Evolutionary conservation across 805 yeast species (phyloP), one percentile per base, ranked within the genome.

Genomic region (Diddensiella caesifluorescens): DNA sequence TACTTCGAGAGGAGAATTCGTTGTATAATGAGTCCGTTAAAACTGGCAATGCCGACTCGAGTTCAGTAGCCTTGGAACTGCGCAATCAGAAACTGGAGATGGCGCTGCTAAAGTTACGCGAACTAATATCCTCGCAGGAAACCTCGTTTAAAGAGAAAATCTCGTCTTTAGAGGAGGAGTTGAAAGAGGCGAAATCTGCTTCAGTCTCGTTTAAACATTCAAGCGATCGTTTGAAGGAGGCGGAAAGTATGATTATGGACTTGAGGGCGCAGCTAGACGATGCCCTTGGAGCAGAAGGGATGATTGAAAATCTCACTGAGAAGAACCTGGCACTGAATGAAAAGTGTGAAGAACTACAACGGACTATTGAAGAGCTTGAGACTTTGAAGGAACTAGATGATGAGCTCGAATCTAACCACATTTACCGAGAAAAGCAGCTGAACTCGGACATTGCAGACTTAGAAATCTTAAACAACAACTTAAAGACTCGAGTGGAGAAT

Each of bases 351-450:
- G 58, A 53, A n/a, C 58, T 77, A 16, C 56, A 65, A 23, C 48
- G 48, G 3, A 65, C 74, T 0, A 61, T 78, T 1, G 64, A 63
- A 1, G 83, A 79, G 18, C 59, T 78, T 25, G 75, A 70, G 34
- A 77, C 74, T 38, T 53, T 80, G 16, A 74, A 73, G 44, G 73
- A 69, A 35, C 53, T 79, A 6, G 75, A 74, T 44, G 72, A 67
- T 40, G 74, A 73, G 41, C 58, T 79, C 22, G 80, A 77, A 41
- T 68, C 66, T 7, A 61, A 57, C 31, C 77, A 71, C 41, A 22
- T 52, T 1, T 66, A 60, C 18, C 57, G 72, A 0, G 79, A 75
- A 47, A 43, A 53, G 13, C 73, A 71, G 29, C 59, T 77, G 16
- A 53, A 58, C 13, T 44, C 48, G 2, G 71, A 73, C 3, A 60